A percentile compares a stretch with the other conserved stretches of the same genome.
Conservation (phyloP, 371 early-diverging fungal species). For the Dipsacomyces acuminosporus region DNA sequence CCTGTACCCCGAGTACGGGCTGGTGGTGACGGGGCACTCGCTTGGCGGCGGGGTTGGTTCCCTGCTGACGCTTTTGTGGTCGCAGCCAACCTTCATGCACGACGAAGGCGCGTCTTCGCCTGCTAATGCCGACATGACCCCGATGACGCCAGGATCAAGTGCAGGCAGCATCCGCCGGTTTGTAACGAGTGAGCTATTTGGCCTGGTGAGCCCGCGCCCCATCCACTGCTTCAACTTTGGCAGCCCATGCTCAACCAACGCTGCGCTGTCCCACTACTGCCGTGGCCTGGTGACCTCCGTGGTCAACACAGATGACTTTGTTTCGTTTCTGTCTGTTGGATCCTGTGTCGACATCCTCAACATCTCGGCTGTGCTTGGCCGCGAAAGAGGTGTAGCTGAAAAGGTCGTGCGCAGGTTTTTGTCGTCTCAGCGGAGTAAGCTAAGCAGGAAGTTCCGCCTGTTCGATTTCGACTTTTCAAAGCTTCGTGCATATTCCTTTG, state of each 20-base stretch:
- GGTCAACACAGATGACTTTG: conserved; percentile 67
- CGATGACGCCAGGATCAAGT: conserved; percentile 12
- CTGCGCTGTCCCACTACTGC: conserved; percentile 62
- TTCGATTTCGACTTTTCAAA: conserved; percentile 47
- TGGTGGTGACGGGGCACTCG: conserved; percentile 76
- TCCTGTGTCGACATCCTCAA: conserved; percentile 68
- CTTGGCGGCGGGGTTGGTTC: conserved; percentile 77
- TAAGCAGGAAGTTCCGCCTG: conserved; percentile 21
- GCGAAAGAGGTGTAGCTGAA: conserved; percentile 63
- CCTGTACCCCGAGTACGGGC: conserved; percentile 63
- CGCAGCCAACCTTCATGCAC: conserved; percentile 47
- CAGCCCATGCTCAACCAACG: conserved; percentile 65
- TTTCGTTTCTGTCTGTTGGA: conserved; percentile 67
- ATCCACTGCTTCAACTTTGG: conserved; percentile 76
- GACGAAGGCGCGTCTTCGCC: background rate
- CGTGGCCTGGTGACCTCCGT: conserved; percentile 68
- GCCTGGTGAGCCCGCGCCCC: conserved; percentile 64
- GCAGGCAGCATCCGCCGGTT: conserved; percentile 52
- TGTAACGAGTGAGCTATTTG: conserved; percentile 59
- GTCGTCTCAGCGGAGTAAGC: conserved; percentile 24
- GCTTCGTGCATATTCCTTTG: conserved; percentile 19
- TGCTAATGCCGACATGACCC: background rate
- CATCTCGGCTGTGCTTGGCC: conserved; percentile 59
- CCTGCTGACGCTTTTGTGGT: conserved; percentile 67
- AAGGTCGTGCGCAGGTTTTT: conserved; percentile 62